phyloP scores from a whole-genome alignment of 2,329 filamentous ascomycete genomes.

The Metarhizium brunneum region DNA sequence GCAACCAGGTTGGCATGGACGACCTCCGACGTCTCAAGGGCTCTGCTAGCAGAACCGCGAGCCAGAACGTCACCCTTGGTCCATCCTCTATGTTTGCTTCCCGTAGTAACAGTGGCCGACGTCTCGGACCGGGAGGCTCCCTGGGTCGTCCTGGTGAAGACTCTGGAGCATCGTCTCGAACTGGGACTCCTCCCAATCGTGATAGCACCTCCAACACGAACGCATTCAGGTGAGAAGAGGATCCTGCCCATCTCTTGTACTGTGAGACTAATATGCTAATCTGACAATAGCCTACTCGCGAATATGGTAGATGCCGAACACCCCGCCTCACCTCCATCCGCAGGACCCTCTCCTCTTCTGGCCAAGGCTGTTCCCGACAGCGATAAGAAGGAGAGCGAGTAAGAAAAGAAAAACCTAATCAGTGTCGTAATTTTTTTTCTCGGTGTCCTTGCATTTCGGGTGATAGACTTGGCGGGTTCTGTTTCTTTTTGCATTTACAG shows the following conservation, averaged over 20 bases:
- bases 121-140: constrained; percentile 65
- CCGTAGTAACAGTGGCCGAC: constrained; percentile 84
- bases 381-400: constrained; percentile 44
- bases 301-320: constrained; percentile 50
- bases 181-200: constrained; percentile 69
- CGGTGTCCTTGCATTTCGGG: constrained; percentile 36
- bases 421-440: constrained; percentile 15
- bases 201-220: constrained; percentile 62
- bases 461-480: constrained; percentile 42
- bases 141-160: constrained; percentile 70
- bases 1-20: constrained; percentile 83
- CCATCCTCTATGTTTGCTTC: constrained; percentile 81
- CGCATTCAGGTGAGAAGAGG: constrained; percentile 75
- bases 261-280: not conserved
- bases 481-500: constrained; percentile 37
- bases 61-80: constrained; percentile 60
- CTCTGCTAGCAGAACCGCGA: constrained; percentile 46
- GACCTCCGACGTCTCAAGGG: constrained; percentile 79
- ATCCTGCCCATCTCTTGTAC: not conserved
- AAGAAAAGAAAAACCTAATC: constrained; percentile 34
- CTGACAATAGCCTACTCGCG: constrained; percentile 40
- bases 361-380: constrained; percentile 51
- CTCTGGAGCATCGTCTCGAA: constrained; percentile 79
- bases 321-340: constrained; percentile 61
- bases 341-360: constrained; percentile 55